These are phyloP conservation scores for Rhodofomes roseus DNA, from an alignment of 1,284 basidiomycete species.

Conservation along the genomic window DNA sequence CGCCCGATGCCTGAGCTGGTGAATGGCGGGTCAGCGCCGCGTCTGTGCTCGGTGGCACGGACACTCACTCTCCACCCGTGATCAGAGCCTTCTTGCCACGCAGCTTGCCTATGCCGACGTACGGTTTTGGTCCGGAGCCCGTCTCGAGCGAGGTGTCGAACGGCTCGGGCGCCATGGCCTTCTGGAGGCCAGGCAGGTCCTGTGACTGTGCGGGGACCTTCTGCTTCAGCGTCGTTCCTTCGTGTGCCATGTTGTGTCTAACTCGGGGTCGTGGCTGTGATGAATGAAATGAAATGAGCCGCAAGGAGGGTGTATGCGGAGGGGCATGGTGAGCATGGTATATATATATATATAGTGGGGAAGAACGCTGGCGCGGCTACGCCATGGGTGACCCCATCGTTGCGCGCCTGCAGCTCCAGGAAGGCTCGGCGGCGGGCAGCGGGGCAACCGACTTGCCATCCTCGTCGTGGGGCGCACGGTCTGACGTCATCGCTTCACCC, in stretches of 20 bases:
- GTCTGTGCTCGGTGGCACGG: neutral
- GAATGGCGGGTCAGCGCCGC: neutral
- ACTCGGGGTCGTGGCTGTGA: no score
- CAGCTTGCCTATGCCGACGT: conserved; percentile 45
- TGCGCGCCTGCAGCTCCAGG: no score
- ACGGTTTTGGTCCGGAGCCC: conserved; percentile 43
- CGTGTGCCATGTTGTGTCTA: conserved; percentile 7
- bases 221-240: conserved; percentile 20
- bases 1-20: conserved; percentile 56
- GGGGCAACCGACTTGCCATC: no score
- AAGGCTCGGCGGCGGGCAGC: no score
- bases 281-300: no score
- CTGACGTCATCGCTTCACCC: no score
- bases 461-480: no score
- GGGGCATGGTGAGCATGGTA: no score
- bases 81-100: conserved; percentile 58
- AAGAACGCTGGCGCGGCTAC: no score
- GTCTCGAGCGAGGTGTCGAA: conserved; percentile 42
- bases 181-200: conserved; percentile 44
- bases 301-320: no score
- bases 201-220: conserved; percentile 35
- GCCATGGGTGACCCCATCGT: no score
- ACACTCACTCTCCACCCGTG: conserved; percentile 36
- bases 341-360: no score
- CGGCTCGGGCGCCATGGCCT: conserved; percentile 32